phyloP scores from a whole-genome alignment of 108 stramenopile species.

The Conticribra guillardii region DNA sequence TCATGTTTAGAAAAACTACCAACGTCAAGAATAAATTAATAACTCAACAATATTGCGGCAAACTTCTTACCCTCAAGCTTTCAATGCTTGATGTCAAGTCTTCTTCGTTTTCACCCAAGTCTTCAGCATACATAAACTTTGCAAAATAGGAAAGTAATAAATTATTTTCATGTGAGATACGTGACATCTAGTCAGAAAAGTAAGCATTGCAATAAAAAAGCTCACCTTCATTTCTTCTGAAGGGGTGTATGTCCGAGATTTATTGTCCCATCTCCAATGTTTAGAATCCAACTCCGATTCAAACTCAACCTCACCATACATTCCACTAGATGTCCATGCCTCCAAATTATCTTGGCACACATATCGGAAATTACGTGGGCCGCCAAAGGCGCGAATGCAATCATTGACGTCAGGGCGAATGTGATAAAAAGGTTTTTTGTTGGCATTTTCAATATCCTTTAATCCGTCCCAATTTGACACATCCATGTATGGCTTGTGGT shows the following conservation, averaged over 20 bases:
- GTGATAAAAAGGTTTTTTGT: conserved; percentile 80
- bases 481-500: conserved; percentile 68
- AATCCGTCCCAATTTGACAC: conserved; percentile 84
- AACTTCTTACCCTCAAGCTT: conserved; percentile 23
- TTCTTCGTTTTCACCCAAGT: conserved; percentile 51
- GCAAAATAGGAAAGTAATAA: neutral
- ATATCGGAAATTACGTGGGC: conserved; percentile 67
- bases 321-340: conserved; percentile 31
- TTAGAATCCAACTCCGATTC: conserved; percentile 56
- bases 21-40: no score
- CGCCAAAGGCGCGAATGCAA: conserved; percentile 71
- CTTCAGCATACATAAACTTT: conserved; percentile 62
- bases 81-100: conserved; percentile 4
- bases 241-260: conserved; percentile 45
- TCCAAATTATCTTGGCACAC: conserved; percentile 83
- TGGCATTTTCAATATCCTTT: conserved; percentile 63
- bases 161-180: neutral
- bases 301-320: conserved; percentile 47
- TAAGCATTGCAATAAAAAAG: neutral
- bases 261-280: conserved; percentile 55
- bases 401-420: conserved; percentile 73
- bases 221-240: conserved; percentile 50
- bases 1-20: no score
- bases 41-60: no score
- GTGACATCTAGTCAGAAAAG: neutral